A percentile compares a stretch with the other conserved stretches of the same genome.
Evolutionary conservation across 139 green algal species (phyloP).

Genomic region (Pseudopediastrum boryanum): DNA sequence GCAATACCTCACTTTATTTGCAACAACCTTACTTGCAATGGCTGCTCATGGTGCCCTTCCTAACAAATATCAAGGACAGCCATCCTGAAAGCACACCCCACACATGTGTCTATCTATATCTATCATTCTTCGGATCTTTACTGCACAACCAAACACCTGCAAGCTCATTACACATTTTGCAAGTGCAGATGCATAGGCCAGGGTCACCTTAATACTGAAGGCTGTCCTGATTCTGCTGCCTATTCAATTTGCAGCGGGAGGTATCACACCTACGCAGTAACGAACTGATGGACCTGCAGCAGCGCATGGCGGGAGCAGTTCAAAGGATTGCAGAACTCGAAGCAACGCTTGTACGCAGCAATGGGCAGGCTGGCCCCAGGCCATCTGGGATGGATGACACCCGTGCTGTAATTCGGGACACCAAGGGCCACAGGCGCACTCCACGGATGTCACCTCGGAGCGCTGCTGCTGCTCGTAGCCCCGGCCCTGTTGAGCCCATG

Average conservation of each 20-base stretch:
- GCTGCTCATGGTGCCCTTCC: too few relatives aligned
- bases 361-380: neutral
- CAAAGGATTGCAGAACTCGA: slow-evolving; percentile 63
- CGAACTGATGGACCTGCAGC: slow-evolving; percentile 60
- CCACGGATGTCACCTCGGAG: slow-evolving; percentile 24
- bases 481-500: neutral
- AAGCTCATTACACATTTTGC: too few relatives aligned
- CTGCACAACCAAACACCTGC: too few relatives aligned
- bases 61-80: too few relatives aligned
- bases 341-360: slow-evolving; percentile 38
- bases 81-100: too few relatives aligned
- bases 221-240: too few relatives aligned
- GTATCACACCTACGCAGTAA: slow-evolving; percentile 46
- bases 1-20: too few relatives aligned
- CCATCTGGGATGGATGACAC: slow-evolving; percentile 28
- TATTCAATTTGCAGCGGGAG: slow-evolving; percentile 42
- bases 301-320: slow-evolving; percentile 58
- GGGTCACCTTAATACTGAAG: too few relatives aligned
- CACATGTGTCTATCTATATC: too few relatives aligned
- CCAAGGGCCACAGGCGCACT: slow-evolving; percentile 14
- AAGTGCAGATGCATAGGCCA: too few relatives aligned
- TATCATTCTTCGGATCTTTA: too few relatives aligned
- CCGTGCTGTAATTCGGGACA: slow-evolving; percentile 32
- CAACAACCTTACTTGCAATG: too few relatives aligned
- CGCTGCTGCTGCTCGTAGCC: slow-evolving; percentile 28